Evolutionary conservation across 768 basidiomycete genomes (phyloP), one percentile per base, ranked within the genome.

Genomic region (Boletus eberwhitei): DNA sequence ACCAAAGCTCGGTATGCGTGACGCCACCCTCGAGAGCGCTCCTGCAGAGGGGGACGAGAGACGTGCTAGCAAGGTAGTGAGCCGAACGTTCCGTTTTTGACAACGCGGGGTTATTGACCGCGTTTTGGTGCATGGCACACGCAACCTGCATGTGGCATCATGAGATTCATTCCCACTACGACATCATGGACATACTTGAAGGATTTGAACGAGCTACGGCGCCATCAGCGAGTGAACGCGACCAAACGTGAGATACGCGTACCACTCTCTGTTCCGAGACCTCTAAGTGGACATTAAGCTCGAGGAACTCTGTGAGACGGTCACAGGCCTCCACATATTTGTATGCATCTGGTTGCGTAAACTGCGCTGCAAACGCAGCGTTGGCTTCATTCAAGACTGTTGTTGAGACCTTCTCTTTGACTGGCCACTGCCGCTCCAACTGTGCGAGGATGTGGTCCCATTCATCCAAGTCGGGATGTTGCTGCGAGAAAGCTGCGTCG

Each of bases 101-200:
- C 52, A 66, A 55, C 13, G 7, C 1, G 8, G 36, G 21, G 22
- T 62, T 59, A 2, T 53, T 65, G 48, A 65, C 13, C 13, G 60
- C 63, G n/a, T 48, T 65, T 55, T 68, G 57, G 8, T 65, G 65
- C 65, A 66, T 53, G 5, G 63, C 63, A 36, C 52, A 55, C 3
- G 65, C 64, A 36, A 65, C 24, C 64, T 66, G 48, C 35, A 41
- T 6, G 21, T 19, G 38, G 19, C 16, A 12, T 49, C 13, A 39
- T 59, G 21, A 61, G 45, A 36, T 8, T 42, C 14, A 11, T 11
- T 17, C 35, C 29, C 37, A 31, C 39, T 8, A 19, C 17, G 21
- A n/a, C 19, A 17, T 14, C 9, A 45, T 7, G 4, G 29, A 38
- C 58, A 21, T 52, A 64, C 66, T 50, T 69, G 61, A 29, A 69